Base-by-base conservation (phyloP, 106 monocot species). In the Apostasia ramifera region DNA sequence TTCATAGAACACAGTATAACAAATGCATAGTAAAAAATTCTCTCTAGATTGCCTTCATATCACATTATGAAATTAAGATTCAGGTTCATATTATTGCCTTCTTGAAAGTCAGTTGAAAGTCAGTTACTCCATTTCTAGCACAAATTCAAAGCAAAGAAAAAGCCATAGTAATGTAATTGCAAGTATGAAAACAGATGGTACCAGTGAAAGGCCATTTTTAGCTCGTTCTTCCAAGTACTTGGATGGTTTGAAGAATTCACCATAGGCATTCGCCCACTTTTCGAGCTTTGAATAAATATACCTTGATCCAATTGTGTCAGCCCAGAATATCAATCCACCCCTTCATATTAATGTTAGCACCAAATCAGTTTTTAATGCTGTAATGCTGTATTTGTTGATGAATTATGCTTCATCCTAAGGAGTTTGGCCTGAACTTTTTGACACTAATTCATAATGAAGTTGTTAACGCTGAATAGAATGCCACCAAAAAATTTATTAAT, bases 311-410 rank as follows among this genome's bases (percentile, higher is more conserved):
- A 95, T 40, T 56, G 80, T 75, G 71, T 95, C 95, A 66, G 95
- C 95, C 95, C 95, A 95, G 71, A 92, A 92, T 4, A 95, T 71
- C 78, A 92, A 66, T 14, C 95, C 95, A 57, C 95, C 95, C 77
- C 95, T 95, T 64, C 73, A 80, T 66, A 74, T 5, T 44, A 57
- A 41, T 14, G 42, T 26, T 12, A 54, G 39, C 41, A 54, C 10
- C 3, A 13, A 73, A 53, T 48, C 61, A 49, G 48, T 1, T 41
- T 51, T 55, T 60, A 42, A 40, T 11, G 39, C 7, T 55, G 59
- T 40, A 9, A 38, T 39, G 63, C 59, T 13, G 4, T 50, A 15
- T 15, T 9, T 61, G 8, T 42, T 43, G 9, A 60, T 8, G 44
- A 44, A 8, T 13, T 9, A 54, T 55, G 41, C 4, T 39, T 7